A percentile compares a stretch with the other conserved stretches of the same genome.
These are phyloP conservation scores for Xenosphaeropsis pyriputrescens DNA, from an alignment of 2,329 filamentous ascomycete genomes.

Conservation along the genomic window DNA sequence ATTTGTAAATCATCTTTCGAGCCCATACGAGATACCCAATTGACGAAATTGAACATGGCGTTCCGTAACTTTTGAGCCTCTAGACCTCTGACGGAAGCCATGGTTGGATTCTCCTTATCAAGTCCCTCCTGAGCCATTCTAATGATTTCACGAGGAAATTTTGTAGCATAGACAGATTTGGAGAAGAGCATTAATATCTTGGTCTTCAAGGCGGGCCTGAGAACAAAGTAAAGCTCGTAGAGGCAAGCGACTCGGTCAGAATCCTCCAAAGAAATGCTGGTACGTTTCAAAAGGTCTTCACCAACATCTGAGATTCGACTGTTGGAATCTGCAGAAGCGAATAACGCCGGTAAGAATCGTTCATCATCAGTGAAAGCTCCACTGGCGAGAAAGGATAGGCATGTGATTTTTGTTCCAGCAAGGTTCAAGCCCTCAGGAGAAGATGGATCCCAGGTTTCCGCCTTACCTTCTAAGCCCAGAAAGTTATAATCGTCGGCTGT, in stretches of 20 bases:
- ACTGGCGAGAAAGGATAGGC: conserved; percentile 61
- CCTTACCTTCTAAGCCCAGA: conserved; percentile 48
- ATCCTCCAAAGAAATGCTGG: conserved; percentile 60
- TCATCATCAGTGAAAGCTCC: conserved; percentile 76
- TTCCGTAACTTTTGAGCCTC: conserved; percentile 69
- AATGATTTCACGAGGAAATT: conserved; percentile 52
- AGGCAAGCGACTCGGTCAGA: conserved; percentile 44
- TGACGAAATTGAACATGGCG: conserved; percentile 73
- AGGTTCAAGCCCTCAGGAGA: conserved; percentile 47
- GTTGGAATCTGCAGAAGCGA: conserved; percentile 71
- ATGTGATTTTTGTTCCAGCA: conserved; percentile 53
- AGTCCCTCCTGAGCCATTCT: conserved; percentile 55
- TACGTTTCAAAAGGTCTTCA: conserved; percentile 78
- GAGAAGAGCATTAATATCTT: conserved; percentile 63
- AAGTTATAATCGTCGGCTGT: conserved; percentile 53
- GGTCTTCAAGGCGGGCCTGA: conserved; percentile 59
- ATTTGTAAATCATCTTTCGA: conserved; percentile 40
- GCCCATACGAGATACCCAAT: conserved; percentile 71
- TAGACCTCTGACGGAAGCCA: conserved; percentile 16
- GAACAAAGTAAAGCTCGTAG: conserved; percentile 59
- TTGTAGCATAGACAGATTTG: conserved; percentile 62
- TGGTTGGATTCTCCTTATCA: conserved; percentile 24
- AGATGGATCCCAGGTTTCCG: conserved; percentile 52
- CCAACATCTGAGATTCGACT: conserved; percentile 71
- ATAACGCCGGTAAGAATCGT: conserved; percentile 70